Evolutionary conservation across 2,329 filamentous ascomycete genomes (phyloP).

Genomic region (Ophioceras dolichostomum): DNA sequence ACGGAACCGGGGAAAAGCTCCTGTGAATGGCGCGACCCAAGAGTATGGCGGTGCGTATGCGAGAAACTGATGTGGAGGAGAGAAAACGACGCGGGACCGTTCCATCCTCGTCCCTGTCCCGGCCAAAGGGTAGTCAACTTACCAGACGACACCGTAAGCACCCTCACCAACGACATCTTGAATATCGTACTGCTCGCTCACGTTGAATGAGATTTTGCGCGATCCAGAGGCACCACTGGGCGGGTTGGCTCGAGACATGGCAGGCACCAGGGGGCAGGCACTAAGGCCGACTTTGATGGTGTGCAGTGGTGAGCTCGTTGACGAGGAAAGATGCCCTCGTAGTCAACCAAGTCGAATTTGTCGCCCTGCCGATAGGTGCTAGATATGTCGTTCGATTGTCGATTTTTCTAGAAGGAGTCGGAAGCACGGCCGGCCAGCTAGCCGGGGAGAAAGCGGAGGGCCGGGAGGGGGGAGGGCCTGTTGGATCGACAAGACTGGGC

Average conservation of each 20-base stretch:
- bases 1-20: not conserved
- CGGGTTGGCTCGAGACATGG: conserved; percentile 42
- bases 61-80: not conserved
- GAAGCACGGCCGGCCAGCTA: no score
- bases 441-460: not conserved
- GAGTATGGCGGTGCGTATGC: no score
- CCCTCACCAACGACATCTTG: conserved; percentile 98
- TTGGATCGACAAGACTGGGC: conserved; percentile 2
- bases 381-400: no score
- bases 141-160: conserved; percentile 98
- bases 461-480: not conserved
- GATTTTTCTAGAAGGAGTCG: no score
- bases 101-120: no score
- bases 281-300: not conserved
- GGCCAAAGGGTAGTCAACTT: conserved; percentile 23
- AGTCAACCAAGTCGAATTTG: no score
- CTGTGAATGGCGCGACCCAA: no score
- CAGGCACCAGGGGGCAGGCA: conserved; percentile 6
- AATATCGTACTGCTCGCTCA: conserved; percentile 98
- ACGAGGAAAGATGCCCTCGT: not conserved
- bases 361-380: conserved; percentile 1
- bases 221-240: conserved; percentile 48
- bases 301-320: not conserved
- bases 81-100: not conserved
- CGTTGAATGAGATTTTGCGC: conserved; percentile 98